Percentiles rank a stretch among this genome's conserved stretches.
phyloP scores from a whole-genome alignment of 2,329 filamentous ascomycete species.

The Plectosphaerella plurivora region DNA sequence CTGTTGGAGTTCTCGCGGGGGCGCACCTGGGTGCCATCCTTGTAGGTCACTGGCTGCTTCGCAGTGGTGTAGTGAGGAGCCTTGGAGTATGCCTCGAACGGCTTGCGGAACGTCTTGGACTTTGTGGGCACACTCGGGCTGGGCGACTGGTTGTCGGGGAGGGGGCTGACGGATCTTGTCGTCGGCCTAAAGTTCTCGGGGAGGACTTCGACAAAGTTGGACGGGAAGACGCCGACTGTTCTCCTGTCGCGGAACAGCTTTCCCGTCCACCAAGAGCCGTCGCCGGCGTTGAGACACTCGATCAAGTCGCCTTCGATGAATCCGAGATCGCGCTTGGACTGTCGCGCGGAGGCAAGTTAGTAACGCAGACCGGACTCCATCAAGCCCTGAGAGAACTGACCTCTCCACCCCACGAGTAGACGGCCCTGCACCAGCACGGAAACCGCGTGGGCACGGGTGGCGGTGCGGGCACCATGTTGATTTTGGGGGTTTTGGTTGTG shows the following conservation, averaged over 20 bases:
- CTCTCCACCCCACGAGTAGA: constrained; percentile 94
- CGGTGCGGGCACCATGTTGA: constrained; percentile 49
- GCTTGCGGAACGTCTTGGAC: constrained; percentile 60
- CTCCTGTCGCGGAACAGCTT: constrained; percentile 83
- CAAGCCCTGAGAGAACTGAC: constrained; percentile 36
- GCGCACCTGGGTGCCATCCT: constrained; percentile 31
- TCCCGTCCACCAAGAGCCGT: constrained; percentile 98
- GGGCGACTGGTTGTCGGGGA: constrained; percentile 52
- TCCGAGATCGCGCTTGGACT: constrained; percentile 88
- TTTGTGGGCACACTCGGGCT: constrained; percentile 54
- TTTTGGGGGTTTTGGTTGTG: background rate
- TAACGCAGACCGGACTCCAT: too few relatives aligned
- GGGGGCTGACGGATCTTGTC: constrained; percentile 53
- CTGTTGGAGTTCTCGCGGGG: constrained; percentile 36
- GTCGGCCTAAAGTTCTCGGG: constrained; percentile 80
- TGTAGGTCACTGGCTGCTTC: constrained; percentile 55
- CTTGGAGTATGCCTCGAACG: constrained; percentile 63
- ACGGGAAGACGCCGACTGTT: constrained; percentile 89
- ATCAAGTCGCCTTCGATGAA: constrained; percentile 98
- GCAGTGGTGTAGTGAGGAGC: constrained; percentile 62
- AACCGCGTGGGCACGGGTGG: constrained; percentile 69
- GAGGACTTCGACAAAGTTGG: constrained; percentile 93
- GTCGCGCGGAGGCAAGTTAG: too few relatives aligned
- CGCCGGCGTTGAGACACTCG: constrained; percentile 95
- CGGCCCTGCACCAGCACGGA: constrained; percentile 85